Base-by-base conservation (phyloP, 176 grass and related monocot genomes). In the Elaeis guineensis region DNA sequence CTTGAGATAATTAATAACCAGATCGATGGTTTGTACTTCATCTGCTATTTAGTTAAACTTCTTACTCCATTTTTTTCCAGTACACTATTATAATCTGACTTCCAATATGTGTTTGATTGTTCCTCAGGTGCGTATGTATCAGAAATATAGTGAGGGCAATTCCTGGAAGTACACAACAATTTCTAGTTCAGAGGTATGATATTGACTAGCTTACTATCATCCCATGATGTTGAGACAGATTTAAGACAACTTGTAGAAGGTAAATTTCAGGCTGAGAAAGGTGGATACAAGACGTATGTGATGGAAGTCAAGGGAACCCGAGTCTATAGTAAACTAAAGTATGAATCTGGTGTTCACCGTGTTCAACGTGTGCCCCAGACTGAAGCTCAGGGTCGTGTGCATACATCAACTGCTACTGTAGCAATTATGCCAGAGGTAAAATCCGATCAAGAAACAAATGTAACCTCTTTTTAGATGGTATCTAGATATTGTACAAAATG, bases 361-460 rank as follows among this genome's bases (percentile, higher is more conserved):
- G 92, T 96, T 68, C 92, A 96, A 56, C 86, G 86, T 66, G 92
- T 96, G 57, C 92, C 92, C 17, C 78, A 75, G 73, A 96, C 92
- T 77, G 86, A 96, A 62, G 55, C 92, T 54, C 89, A 90, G 77
- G 92, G 87, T 3, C 86, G 92, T 62, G 75, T 96, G 65, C 92
- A 96, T 63, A 96, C 92, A 5, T 96, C 92, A 79, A 96, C 92
- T 35, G 80, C 92, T 59, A 96, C 92, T 77, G 83, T 96, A 49
- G 92, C 92, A 52, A 82, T 90, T 77, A 96, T 96, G 92, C 92
- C 92, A 57, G 92, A 96, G 86, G 92, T 96, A 52, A 19, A 24
- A 54, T 50, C 52, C 58, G 11, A 12, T 44, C 2, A 12, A 2
- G 35, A 2, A 44, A 44, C 11, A 44, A 12, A 44, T 44, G 11